A percentile compares a stretch with the other conserved stretches of the same genome.
These are phyloP conservation scores for Salix arbutifolia DNA, from an alignment of 345 rosid species.

Conservation along the genomic window DNA sequence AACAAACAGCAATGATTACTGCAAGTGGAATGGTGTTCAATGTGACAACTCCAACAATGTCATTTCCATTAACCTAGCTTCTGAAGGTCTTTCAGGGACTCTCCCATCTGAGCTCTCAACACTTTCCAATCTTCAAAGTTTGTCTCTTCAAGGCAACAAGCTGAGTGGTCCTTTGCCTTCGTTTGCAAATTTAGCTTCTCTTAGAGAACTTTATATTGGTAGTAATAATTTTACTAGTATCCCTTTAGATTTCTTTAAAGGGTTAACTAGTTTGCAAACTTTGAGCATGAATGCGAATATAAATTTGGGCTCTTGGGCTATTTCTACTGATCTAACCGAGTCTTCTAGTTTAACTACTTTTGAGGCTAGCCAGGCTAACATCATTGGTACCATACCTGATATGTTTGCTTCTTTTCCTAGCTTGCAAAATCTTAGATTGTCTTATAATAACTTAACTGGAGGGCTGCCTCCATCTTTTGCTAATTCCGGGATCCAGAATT, in stretches of 20 bases:
- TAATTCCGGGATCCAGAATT: constrained; percentile 38
- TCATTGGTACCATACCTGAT: constrained; percentile 58
- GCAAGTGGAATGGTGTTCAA: constrained; percentile 52
- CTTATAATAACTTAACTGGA: constrained; percentile 75
- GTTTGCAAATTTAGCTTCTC: constrained; percentile 42
- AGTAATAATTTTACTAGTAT: constrained; percentile 50
- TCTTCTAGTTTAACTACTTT: constrained; percentile 41
- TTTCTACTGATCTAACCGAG: constrained; percentile 50
- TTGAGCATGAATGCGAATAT: constrained; percentile 40
- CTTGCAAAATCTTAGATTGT: constrained; percentile 48
- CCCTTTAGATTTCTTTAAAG: constrained; percentile 51
- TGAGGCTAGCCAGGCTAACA: constrained; percentile 35
- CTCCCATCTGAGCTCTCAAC: constrained; percentile 48
- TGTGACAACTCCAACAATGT: constrained; percentile 50
- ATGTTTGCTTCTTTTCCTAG: constrained; percentile 43
- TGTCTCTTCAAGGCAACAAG: constrained; percentile 45
- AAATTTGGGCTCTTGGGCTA: constrained; percentile 44
- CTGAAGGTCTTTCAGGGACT: constrained; percentile 37
- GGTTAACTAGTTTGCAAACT: constrained; percentile 46
- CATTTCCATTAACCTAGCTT: constrained; percentile 36
- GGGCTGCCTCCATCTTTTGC: constrained; percentile 54
- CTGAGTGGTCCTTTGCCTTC: constrained; percentile 63
- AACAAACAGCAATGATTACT: constrained; percentile 28
- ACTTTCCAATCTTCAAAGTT: constrained; percentile 44
- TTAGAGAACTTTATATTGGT: constrained; percentile 44